Percentiles rank a stretch among this genome's conserved stretches.
These are phyloP conservation scores for Pseudogymnoascus sp. DNA, from an alignment of 2,329 filamentous ascomycete genomes.

Conservation along the genomic window DNA sequence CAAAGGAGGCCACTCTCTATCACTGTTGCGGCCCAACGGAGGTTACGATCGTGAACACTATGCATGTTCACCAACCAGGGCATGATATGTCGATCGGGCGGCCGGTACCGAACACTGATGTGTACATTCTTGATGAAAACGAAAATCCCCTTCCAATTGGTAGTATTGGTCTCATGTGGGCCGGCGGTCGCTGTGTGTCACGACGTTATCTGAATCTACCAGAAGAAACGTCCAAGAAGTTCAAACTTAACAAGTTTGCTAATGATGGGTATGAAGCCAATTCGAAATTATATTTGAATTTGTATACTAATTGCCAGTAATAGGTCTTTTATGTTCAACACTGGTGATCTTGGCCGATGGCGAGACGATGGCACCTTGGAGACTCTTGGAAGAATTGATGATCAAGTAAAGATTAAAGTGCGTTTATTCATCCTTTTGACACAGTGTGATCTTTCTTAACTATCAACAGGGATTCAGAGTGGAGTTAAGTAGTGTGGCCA, in stretches of 20 bases:
- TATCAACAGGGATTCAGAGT: constrained; percentile 46
- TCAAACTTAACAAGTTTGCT: constrained; percentile 43
- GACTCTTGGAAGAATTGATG: constrained; percentile 50
- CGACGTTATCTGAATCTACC: constrained; percentile 49
- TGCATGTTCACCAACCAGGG: constrained; percentile 42
- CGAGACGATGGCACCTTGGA: constrained; percentile 45
- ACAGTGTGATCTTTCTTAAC: neutral
- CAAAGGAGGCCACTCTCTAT: constrained; percentile 40
- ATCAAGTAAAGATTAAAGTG: constrained; percentile 55
- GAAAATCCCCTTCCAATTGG: constrained; percentile 40
- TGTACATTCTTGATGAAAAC: constrained; percentile 47
- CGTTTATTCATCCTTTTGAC: neutral
- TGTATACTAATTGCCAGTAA: neutral
- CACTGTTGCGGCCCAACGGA: constrained; percentile 56
- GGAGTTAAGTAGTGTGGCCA: constrained; percentile 51
- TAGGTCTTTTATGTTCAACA: constrained; percentile 50
- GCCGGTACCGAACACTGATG: constrained; percentile 49
- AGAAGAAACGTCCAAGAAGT: constrained; percentile 43
- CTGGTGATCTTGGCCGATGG: constrained; percentile 52
- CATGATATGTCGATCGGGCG: constrained; percentile 44
- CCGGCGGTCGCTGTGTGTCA: constrained; percentile 48
- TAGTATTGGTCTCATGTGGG: constrained; percentile 47
- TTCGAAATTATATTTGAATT: neutral
- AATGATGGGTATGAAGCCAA: constrained; percentile 40
- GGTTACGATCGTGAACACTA: constrained; percentile 53